Evolutionary conservation across 1,284 basidiomycete genomes (phyloP).

Genomic region (Ganoderma resinaceum): DNA sequence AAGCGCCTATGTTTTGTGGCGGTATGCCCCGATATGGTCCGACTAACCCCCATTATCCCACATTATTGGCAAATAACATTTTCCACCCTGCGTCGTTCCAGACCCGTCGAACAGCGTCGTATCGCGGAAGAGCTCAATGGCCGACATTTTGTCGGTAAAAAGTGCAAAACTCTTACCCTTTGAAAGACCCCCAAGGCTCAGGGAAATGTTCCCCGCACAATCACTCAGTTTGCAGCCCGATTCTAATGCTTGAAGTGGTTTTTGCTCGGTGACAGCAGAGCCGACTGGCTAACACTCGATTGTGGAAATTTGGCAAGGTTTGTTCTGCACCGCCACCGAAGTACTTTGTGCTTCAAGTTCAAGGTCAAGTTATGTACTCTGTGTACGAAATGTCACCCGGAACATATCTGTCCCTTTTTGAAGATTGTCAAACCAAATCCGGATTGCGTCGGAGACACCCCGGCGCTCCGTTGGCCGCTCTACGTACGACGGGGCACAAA

Average conservation of each 20-base stretch:
- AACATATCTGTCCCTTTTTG: background rate
- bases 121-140: background rate
- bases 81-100: background rate
- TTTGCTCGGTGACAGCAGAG: background rate
- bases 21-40: slow-evolving; percentile 15
- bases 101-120: background rate
- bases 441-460: background rate
- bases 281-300: background rate
- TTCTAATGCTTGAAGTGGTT: too few relatives aligned
- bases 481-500: too few relatives aligned
- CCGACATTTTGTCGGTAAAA: background rate
- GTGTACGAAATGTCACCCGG: background rate
- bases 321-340: background rate
- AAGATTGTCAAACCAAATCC: background rate
- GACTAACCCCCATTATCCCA: background rate
- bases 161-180: background rate
- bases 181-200: background rate
- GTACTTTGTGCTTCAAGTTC: background rate
- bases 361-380: too few relatives aligned
- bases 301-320: background rate
- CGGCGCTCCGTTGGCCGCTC: background rate
- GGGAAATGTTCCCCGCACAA: too few relatives aligned
- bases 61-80: background rate
- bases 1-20: slow-evolving; percentile 14
- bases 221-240: too few relatives aligned